Percentiles rank a stretch among this genome's conserved stretches.
phyloP scores from a whole-genome alignment of 2,329 filamentous ascomycete species.

The Blastomyces percursus region DNA sequence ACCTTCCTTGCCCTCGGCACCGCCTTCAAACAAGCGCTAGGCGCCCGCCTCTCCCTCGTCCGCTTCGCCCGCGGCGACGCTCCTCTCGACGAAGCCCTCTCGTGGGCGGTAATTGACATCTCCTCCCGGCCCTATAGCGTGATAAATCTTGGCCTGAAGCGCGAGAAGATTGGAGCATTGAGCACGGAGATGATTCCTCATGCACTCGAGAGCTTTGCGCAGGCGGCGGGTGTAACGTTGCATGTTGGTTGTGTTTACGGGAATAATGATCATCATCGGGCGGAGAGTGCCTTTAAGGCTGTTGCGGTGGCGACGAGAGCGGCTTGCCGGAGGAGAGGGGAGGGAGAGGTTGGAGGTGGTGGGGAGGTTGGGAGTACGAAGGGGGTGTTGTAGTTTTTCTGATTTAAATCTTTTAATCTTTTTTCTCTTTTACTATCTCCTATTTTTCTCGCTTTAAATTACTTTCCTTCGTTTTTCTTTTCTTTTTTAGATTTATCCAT shows the following conservation, averaged over 20 bases:
- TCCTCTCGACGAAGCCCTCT: slow-evolving; percentile 89
- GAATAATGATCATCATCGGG: slow-evolving; percentile 89
- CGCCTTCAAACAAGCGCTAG: slow-evolving; percentile 72
- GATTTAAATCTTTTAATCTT: too few relatives aligned
- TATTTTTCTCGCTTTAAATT: background rate
- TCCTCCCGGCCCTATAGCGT: slow-evolving; percentile 84
- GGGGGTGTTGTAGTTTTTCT: slow-evolving; percentile 58
- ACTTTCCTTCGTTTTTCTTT: background rate
- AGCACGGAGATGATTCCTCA: slow-evolving; percentile 97
- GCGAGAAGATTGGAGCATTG: slow-evolving; percentile 88
- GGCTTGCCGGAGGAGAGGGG: slow-evolving; percentile 61
- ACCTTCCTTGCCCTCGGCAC: slow-evolving; percentile 80
- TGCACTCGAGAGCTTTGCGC: slow-evolving; percentile 86
- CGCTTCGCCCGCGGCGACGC: slow-evolving; percentile 88
- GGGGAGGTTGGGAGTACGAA: slow-evolving; percentile 95
- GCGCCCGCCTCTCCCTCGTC: slow-evolving; percentile 66
- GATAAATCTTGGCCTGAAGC: slow-evolving; percentile 68
- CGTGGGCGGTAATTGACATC: slow-evolving; percentile 85
- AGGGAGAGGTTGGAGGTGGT: slow-evolving; percentile 69
- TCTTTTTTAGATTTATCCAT: background rate
- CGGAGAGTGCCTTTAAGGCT: slow-evolving; percentile 96
- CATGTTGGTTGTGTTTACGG: slow-evolving; percentile 89
- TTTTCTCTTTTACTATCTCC: background rate
- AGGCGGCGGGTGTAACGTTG: slow-evolving; percentile 79
- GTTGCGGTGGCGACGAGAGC: slow-evolving; percentile 72